A percentile compares a stretch with the other conserved stretches of the same genome.
Conservation (phyloP, 306 rosid genomes). For the Lablab purpureus region DNA sequence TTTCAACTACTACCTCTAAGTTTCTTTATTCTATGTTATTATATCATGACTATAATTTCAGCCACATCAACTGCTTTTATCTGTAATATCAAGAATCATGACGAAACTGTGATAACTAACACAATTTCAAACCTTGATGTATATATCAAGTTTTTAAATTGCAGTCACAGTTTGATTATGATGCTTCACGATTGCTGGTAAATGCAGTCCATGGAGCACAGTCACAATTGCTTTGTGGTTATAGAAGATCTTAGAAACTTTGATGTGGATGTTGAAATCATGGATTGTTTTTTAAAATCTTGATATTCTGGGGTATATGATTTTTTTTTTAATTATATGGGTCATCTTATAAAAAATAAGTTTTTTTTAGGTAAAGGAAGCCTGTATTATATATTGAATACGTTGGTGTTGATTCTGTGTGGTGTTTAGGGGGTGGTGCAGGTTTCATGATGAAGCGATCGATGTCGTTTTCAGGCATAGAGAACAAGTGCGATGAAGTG, state of each 20-base stretch:
- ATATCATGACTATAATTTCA: neutral
- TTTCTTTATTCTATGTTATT: neutral
- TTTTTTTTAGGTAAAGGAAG: neutral
- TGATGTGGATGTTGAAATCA: too few species aligned
- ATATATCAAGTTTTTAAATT: neutral
- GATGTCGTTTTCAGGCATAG: constrained; percentile 83
- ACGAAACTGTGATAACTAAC: neutral
- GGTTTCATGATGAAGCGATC: constrained; percentile 86
- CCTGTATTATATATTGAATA: neutral
- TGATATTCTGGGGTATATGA: neutral
- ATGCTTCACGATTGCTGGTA: neutral
- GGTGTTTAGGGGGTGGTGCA: neutral
- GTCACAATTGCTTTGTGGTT: too few species aligned
- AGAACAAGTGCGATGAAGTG: constrained; percentile 56
- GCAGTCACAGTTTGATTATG: neutral
- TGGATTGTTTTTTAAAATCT: neutral
- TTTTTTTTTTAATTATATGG: neutral
- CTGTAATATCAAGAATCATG: neutral
- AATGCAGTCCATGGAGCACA: neutral
- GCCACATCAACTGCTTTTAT: neutral
- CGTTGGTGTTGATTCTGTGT: neutral
- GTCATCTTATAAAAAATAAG: neutral
- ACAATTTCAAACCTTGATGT: neutral
- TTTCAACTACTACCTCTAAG: neutral
- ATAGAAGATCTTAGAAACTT: too few species aligned